Base-by-base conservation (phyloP, 2,329 filamentous ascomycete genomes). In the Alternaria solani region DNA sequence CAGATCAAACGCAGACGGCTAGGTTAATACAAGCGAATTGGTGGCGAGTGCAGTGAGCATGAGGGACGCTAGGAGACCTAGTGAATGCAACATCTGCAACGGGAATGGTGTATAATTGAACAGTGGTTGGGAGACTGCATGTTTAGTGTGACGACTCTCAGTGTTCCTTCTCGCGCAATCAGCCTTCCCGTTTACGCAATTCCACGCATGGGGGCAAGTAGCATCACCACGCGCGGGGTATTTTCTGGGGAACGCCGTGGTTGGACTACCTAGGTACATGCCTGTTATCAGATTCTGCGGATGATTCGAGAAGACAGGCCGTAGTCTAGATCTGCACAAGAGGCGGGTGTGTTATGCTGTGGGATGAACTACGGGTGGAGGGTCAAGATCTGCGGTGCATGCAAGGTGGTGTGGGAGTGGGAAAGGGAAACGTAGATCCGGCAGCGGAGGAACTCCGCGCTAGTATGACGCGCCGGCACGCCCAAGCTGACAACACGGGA, bases 121-220 rank as follows among this genome's bases (percentile, higher is more conserved):
- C 39, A 48, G 26, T 51, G 14, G 28, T 8, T 25, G 7, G 36
- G n/a, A n/a, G 36, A 34, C 55, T 59, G 51, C 51, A 55, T 47
- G 11, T 9, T 38, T 41, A 57, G 49, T 38, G 48, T 39, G n/a
- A 46, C 20, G 30, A 20, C 34, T 30, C n/a, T 34, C 18, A 44
- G 8, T 52, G 32, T 46, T 53, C 26, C 28, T 41, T 53, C 39
- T 66, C 38, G 53, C 61, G 61, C 64, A 58, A 64, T 64, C 56
- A 32, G 57, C 32, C 42, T 51, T 53, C 44, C 55, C 44, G 55
- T 46, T 66, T 55, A 36, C 57, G 59, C 64, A 59, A 66, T 66
- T 20, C 48, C 23, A 28, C 20, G 53, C 36, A 30, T 25, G 34
- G 12, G 38, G 47, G 53, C 23, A 39, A 48, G n/a, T 18, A 51